Percentiles rank a stretch among this genome's conserved stretches.
These are phyloP conservation scores for Draba incana DNA, from an alignment of 345 rosid genomes.

Conservation along the genomic window DNA sequence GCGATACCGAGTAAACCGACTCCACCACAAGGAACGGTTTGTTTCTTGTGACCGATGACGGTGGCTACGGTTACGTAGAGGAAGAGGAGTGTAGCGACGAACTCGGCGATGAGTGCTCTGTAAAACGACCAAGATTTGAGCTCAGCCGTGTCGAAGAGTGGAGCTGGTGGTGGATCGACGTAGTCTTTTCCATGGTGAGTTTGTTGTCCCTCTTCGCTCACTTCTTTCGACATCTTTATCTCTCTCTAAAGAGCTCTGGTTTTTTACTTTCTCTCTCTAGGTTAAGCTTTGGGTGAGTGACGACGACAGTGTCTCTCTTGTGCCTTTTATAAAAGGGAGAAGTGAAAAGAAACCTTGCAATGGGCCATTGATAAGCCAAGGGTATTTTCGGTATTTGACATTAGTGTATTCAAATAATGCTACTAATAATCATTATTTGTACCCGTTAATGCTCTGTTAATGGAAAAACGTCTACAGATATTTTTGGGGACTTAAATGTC, in stretches of 20 bases:
- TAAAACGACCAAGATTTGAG: conserved; percentile 84
- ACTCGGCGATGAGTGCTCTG: conserved; percentile 96
- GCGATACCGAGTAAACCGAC: conserved; percentile 93
- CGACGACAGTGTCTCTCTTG: conserved; percentile 34
- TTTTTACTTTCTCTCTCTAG: conserved; percentile 19
- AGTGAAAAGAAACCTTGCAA: conserved; percentile 3
- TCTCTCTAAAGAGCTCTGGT: neutral
- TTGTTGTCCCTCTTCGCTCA: conserved; percentile 73
- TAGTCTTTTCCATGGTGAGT: conserved; percentile 70
- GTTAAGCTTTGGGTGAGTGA: conserved; percentile 10
- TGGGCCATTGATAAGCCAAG: conserved; percentile 45
- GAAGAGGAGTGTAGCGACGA: conserved; percentile 90
- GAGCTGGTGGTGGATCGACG: conserved; percentile 98
- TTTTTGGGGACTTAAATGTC: conserved; percentile 33
- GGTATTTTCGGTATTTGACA: conserved; percentile 49
- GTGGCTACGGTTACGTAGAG: conserved; percentile 83
- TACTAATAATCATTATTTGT: conserved; percentile 30
- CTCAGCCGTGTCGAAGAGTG: conserved; percentile 64
- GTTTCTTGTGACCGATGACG: conserved; percentile 77
- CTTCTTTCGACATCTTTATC: conserved; percentile 74
- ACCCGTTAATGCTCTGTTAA: conserved; percentile 20
- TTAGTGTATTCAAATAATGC: neutral
- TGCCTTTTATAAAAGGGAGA: conserved; percentile 33
- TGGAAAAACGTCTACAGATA: conserved; percentile 17
- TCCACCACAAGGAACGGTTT: conserved; percentile 64